Evolutionary conservation across 306 rosid genomes (phyloP).

Genomic region (Cucurbita maxima): DNA sequence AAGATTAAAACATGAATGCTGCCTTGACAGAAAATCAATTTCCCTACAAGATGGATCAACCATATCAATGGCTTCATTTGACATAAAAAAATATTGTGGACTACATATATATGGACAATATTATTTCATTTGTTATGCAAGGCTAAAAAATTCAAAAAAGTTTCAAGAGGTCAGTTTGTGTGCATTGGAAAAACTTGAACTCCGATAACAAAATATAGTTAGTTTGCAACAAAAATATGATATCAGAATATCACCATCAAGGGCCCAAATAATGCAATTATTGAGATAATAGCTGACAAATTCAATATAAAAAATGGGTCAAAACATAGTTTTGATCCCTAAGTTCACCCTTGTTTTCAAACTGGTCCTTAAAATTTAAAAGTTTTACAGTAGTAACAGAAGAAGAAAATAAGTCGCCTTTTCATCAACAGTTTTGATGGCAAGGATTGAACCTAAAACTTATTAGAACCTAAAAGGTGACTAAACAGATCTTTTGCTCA

Average conservation of each 20-base stretch:
- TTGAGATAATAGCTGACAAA: not conserved
- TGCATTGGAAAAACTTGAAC: not conserved
- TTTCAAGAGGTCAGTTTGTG: not conserved
- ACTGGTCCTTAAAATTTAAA: not conserved
- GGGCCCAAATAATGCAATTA: not conserved
- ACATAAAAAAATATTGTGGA: not conserved
- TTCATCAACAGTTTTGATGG: not conserved
- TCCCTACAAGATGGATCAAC: constrained; percentile 45
- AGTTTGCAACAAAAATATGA: not conserved
- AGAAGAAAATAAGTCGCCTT: not conserved
- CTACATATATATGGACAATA: not conserved
- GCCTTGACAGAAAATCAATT: constrained; percentile 70
- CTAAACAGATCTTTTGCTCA: constrained; percentile 4
- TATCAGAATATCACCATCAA: not conserved
- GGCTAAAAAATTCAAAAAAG: not conserved
- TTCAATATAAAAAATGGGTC: not conserved
- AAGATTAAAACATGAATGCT: constrained; percentile 79
- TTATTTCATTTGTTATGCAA: not conserved
- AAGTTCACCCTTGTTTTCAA: not conserved
- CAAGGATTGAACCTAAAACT: not conserved
- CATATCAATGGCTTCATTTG: constrained; percentile 8
- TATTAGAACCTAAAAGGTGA: not conserved
- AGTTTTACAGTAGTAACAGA: not conserved
- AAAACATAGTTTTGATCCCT: not conserved
- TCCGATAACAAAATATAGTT: not conserved